These are phyloP conservation scores for Trichoderma oligosporum DNA, from an alignment of 2,329 filamentous ascomycete species.

Conservation along the genomic window DNA sequence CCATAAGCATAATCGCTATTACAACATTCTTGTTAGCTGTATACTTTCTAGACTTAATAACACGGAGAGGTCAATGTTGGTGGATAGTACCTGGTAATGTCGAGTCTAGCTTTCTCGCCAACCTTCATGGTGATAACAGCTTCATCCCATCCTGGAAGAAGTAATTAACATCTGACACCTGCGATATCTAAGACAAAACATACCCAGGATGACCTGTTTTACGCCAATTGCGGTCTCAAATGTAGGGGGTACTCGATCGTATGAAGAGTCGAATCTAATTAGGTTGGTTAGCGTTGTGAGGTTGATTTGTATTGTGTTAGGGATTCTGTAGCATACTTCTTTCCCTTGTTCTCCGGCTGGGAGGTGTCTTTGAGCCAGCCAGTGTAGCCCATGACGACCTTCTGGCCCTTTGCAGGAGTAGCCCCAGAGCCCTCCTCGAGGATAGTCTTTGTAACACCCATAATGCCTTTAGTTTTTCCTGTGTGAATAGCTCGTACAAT, in stretches of 20 bases:
- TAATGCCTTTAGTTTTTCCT: not conserved
- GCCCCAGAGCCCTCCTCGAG: constrained; percentile 59
- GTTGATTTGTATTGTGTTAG: no score
- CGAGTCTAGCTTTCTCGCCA: constrained; percentile 83
- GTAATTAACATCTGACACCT: not conserved
- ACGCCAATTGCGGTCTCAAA: constrained; percentile 77
- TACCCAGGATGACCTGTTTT: constrained; percentile 83
- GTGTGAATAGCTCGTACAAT: not conserved
- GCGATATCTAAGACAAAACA: constrained; percentile 23
- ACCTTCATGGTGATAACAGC: constrained; percentile 81
- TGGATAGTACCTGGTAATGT: constrained; percentile 55
- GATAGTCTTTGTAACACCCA: constrained; percentile 61
- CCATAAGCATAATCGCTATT: constrained; percentile 63
- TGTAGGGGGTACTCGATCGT: constrained; percentile 58
- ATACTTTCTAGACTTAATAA: no score
- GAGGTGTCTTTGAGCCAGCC: constrained; percentile 73
- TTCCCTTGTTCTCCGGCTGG: constrained; percentile 62
- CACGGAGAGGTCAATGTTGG: not conserved
- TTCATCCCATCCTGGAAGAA: constrained; percentile 69
- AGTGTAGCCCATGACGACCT: constrained; percentile 84
- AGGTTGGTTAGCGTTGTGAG: no score
- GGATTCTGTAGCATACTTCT: constrained; percentile 54
- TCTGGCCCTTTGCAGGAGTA: constrained; percentile 63
- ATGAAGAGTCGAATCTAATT: constrained; percentile 84
- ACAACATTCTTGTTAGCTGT: not conserved